phyloP scores from a whole-genome alignment of 306 rosid genomes.

The Lotus japonicus region DNA sequence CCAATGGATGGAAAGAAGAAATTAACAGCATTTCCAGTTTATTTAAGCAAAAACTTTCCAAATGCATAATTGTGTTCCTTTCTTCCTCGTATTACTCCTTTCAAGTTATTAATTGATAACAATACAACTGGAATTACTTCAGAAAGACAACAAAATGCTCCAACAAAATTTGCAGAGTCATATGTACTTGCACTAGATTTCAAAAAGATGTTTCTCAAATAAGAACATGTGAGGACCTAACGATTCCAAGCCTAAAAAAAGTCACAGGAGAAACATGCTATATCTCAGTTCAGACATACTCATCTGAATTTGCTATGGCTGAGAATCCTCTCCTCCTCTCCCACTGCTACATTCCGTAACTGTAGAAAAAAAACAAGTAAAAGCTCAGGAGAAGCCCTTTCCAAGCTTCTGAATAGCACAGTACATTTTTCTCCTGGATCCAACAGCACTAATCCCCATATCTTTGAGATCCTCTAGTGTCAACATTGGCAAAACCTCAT shows the following conservation, averaged over 20 bases:
- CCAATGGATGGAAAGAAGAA: background rate
- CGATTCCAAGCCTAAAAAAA: conserved; percentile 34
- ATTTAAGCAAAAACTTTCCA: background rate
- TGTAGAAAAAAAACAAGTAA: conserved; percentile 1
- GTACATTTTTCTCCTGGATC: conserved; percentile 83
- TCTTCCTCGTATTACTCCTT: conserved; percentile 8
- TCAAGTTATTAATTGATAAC: conserved; percentile 9
- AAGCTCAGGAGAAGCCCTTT: conserved; percentile 64
- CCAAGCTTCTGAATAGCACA: conserved; percentile 90
- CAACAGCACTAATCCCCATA: conserved; percentile 91
- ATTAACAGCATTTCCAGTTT: background rate
- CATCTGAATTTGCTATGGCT: conserved; percentile 50
- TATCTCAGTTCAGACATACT: conserved; percentile 40
- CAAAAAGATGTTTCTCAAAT: conserved; percentile 22
- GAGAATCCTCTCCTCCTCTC: conserved; percentile 32
- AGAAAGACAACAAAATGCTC: conserved; percentile 16
- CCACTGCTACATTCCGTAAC: background rate
- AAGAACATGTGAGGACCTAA: conserved; percentile 34
- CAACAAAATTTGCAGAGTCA: conserved; percentile 26
- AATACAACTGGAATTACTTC: conserved; percentile 18
- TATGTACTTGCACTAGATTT: conserved; percentile 38
- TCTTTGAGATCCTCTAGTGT: conserved; percentile 73
- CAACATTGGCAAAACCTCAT: conserved; percentile 85
- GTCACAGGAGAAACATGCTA: conserved; percentile 31
- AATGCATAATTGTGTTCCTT: background rate